Conservation (phyloP, 768 basidiomycete genomes). For the Sistotremastrum suecicum region DNA sequence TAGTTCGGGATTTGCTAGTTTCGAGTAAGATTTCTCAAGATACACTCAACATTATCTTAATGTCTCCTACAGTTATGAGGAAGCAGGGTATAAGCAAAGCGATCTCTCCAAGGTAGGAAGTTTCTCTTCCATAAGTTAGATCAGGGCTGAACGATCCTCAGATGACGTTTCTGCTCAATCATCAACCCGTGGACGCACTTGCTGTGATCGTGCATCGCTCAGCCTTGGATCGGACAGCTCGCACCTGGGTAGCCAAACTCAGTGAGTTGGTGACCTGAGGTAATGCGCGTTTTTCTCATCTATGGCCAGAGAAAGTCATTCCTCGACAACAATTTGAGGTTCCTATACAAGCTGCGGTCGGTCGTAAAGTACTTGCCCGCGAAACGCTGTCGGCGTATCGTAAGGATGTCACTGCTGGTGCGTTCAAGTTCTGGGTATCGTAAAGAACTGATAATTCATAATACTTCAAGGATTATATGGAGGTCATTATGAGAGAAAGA, state of each 20-base stretch:
- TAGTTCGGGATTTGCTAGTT: slow-evolving; percentile 83
- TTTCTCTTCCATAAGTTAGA: background rate
- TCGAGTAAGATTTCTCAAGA: slow-evolving; percentile 46
- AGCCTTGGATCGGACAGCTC: slow-evolving; percentile 57
- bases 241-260: slow-evolving; percentile 83
- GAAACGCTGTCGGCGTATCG: slow-evolving; percentile 78
- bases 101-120: slow-evolving; percentile 65
- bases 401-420: slow-evolving; percentile 85
- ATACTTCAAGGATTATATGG: slow-evolving; percentile 2
- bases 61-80: slow-evolving; percentile 61
- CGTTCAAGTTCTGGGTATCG: slow-evolving; percentile 24
- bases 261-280: slow-evolving; percentile 33
- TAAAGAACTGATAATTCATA: background rate
- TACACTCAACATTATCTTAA: slow-evolving; percentile 3
- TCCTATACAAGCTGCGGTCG: slow-evolving; percentile 87
- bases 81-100: slow-evolving; percentile 74
- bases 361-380: slow-evolving; percentile 75
- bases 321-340: slow-evolving; percentile 90
- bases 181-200: slow-evolving; percentile 82
- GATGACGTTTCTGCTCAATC: slow-evolving; percentile 87
- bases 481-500: slow-evolving; percentile 89
- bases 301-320: slow-evolving; percentile 64
- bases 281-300: background rate
- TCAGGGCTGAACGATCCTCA: slow-evolving; percentile 16
- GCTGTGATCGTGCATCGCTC: slow-evolving; percentile 84